Evolutionary conservation across 805 yeast species (phyloP).

Genomic region (Brettanomyces nanus): DNA sequence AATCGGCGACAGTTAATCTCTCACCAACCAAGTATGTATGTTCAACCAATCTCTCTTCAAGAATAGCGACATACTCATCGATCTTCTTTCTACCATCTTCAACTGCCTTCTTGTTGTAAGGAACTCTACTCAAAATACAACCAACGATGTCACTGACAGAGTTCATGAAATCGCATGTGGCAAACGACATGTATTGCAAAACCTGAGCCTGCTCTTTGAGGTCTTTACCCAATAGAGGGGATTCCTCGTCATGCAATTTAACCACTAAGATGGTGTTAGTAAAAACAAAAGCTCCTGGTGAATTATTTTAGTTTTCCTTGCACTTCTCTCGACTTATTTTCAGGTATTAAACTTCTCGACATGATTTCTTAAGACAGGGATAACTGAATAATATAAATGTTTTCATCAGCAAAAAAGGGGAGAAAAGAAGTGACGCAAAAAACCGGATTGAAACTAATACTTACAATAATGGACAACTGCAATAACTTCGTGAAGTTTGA

Average conservation of each 20-base stretch:
- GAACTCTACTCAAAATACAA: conserved; percentile 55
- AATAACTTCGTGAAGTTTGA: conserved; percentile 59
- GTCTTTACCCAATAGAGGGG: conserved; percentile 52
- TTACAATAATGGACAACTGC: conserved; percentile 51
- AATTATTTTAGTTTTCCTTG: too few relatives aligned
- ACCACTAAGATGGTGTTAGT: too few relatives aligned
- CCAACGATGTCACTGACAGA: conserved; percentile 41
- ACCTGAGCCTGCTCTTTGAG: conserved; percentile 56
- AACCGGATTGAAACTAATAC: conserved; percentile 11
- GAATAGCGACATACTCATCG: conserved; percentile 31
- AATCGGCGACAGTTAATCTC: conserved; percentile 37
- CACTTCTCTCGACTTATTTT: too few relatives aligned
- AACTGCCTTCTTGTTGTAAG: conserved; percentile 67
- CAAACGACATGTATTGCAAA: conserved; percentile 70
- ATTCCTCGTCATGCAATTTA: conserved; percentile 34
- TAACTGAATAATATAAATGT: conserved; percentile 54
- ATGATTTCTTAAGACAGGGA: conserved; percentile 77
- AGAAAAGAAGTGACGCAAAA: neutral
- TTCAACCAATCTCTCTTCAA: conserved; percentile 47
- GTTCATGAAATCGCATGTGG: conserved; percentile 58
- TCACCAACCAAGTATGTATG: conserved; percentile 41
- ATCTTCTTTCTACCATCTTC: conserved; percentile 27
- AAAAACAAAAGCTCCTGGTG: too few relatives aligned
- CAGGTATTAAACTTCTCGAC: conserved; percentile 62
- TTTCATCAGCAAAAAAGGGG: conserved; percentile 44